A percentile compares a stretch with the other conserved stretches of the same genome.
These are phyloP conservation scores for Ramaria sp. DNA, from an alignment of 768 basidiomycete genomes.

Conservation along the genomic window DNA sequence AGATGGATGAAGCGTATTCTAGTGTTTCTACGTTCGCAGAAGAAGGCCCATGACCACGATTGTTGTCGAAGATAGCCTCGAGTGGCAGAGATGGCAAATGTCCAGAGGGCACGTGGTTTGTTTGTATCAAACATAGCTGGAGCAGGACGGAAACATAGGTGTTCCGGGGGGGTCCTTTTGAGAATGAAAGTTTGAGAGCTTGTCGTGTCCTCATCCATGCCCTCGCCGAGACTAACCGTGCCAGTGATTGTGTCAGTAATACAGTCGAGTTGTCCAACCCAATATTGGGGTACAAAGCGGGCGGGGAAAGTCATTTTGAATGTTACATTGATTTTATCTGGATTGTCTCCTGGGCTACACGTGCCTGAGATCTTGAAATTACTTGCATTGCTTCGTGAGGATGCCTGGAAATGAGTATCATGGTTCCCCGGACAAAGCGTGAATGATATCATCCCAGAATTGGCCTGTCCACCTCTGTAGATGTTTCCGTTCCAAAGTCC, in stretches of 20 bases:
- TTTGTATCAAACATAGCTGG: constrained; percentile 16
- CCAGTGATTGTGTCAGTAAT: constrained; percentile 16
- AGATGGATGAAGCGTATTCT: constrained; percentile 21
- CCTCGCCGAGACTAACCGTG: neutral
- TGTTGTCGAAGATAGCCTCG: constrained; percentile 15
- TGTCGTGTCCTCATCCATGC: neutral
- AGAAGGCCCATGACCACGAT: constrained; percentile 21
- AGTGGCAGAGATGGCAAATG: constrained; percentile 20
- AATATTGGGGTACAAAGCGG: neutral
- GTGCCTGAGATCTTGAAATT: constrained; percentile 15
- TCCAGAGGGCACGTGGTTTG: constrained; percentile 23
- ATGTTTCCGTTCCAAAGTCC: neutral
- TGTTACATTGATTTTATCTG: neutral
- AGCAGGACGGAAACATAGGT: constrained; percentile 20
- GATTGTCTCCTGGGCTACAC: constrained; percentile 9
- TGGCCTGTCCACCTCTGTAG: too few relatives aligned
- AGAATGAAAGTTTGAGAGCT: constrained; percentile 14
- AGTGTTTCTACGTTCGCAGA: constrained; percentile 17
- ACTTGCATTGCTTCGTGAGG: constrained; percentile 8
- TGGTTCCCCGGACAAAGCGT: too few relatives aligned
- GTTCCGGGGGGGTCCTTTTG: constrained; percentile 18
- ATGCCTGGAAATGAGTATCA: constrained; percentile 9
- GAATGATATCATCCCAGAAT: too few relatives aligned
- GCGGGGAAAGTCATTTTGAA: constrained; percentile 11
- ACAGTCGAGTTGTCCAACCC: neutral